These are phyloP conservation scores for Lentinula novae-zelandiae DNA, from an alignment of 1,284 basidiomycete species.

Conservation along the genomic window DNA sequence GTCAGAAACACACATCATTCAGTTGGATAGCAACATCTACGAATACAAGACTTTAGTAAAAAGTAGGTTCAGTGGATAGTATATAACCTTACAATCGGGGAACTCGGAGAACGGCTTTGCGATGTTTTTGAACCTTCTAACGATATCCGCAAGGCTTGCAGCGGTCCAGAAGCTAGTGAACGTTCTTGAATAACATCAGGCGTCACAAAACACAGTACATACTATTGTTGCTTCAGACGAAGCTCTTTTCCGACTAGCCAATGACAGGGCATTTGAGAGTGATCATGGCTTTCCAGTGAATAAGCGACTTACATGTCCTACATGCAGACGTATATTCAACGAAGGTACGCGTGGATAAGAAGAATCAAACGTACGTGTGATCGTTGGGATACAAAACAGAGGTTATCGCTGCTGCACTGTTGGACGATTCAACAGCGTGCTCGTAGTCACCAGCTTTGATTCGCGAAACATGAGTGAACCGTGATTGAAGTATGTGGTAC, in stretches of 20 bases:
- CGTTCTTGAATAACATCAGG: background rate
- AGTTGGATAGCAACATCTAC: slow-evolving; percentile 84
- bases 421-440: slow-evolving; percentile 78
- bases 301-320: slow-evolving; percentile 32
- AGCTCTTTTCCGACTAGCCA: slow-evolving; percentile 80
- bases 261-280: slow-evolving; percentile 4
- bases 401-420: slow-evolving; percentile 88
- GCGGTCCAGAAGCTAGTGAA: slow-evolving; percentile 73
- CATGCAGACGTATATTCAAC: background rate
- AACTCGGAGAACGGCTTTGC: slow-evolving; percentile 73
- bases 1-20: slow-evolving; percentile 59
- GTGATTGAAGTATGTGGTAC: slow-evolving; percentile 1
- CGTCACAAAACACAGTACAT: slow-evolving; percentile 13
- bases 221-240: slow-evolving; percentile 91
- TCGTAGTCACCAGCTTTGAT: slow-evolving; percentile 83
- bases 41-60: background rate
- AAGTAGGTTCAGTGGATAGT: background rate
- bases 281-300: background rate
- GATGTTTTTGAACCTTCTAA: slow-evolving; percentile 80
- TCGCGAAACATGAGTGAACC: background rate
- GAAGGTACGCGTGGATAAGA: background rate
- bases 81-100: slow-evolving; percentile 65
- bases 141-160: slow-evolving; percentile 82
- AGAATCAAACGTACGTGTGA: slow-evolving; percentile 55
- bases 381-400: slow-evolving; percentile 87